phyloP scores from a whole-genome alignment of 1,284 basidiomycete species.

The Trametes versicolor region DNA sequence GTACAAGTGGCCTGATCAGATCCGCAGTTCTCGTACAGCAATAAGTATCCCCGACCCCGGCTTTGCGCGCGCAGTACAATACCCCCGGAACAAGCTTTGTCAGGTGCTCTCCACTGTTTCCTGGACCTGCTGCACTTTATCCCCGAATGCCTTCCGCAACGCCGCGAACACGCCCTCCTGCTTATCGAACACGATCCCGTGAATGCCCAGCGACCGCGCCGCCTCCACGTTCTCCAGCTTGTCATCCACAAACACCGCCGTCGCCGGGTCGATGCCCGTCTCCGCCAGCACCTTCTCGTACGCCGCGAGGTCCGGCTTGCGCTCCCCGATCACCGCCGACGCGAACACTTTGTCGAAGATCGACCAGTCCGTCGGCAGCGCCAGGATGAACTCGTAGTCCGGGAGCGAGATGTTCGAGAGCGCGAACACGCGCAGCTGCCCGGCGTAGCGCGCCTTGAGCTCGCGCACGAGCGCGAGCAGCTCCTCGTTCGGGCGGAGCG shows the following conservation, averaged over 20 bases:
- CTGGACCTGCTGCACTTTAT: slow-evolving; percentile 47
- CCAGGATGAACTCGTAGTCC: slow-evolving; percentile 57
- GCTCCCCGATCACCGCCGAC: slow-evolving; percentile 53
- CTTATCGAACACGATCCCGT: slow-evolving; percentile 61
- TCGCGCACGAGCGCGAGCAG: slow-evolving; percentile 58
- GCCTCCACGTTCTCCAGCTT: slow-evolving; percentile 64
- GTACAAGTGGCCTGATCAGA: no score
- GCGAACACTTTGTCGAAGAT: slow-evolving; percentile 67
- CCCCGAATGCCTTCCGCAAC: slow-evolving; percentile 56
- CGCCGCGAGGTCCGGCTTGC: slow-evolving; percentile 55
- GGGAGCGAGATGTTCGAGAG: slow-evolving; percentile 70
- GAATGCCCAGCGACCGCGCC: slow-evolving; percentile 63
- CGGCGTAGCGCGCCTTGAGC: slow-evolving; percentile 50
- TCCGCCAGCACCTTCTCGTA: slow-evolving; percentile 59
- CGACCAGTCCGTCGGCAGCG: slow-evolving; percentile 56
- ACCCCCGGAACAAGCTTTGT: background rate
- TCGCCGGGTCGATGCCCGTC: slow-evolving; percentile 51
- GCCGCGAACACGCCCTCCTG: slow-evolving; percentile 50
- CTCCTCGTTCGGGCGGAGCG: slow-evolving; percentile 53
- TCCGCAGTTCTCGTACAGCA: background rate
- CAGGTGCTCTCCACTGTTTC: background rate
- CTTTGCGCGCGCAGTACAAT: no score
- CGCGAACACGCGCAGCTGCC: slow-evolving; percentile 55
- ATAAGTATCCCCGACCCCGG: background rate
- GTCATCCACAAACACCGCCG: slow-evolving; percentile 65